Evolutionary conservation across 176 grass and related monocot species (phyloP), one percentile per base, ranked within the genome.

Genomic region (Typha latifolia): DNA sequence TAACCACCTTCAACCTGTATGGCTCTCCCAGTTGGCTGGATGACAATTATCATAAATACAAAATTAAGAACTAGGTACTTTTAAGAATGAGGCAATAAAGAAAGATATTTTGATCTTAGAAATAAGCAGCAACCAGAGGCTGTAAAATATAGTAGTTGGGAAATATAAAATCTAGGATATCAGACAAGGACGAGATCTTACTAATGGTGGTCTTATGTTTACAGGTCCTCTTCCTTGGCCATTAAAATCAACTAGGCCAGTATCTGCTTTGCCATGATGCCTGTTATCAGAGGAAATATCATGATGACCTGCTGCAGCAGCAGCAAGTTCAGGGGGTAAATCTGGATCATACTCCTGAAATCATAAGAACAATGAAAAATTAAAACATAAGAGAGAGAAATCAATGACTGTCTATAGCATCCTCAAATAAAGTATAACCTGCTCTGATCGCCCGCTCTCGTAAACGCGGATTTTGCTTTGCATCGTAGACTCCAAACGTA

Each of bases 381-480:
- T 67, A 65, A 29, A 31, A 5, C 34, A 18, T 59, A 11, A 21
- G 53, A 59, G 53, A 57, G 4, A 43, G 16, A 59, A 21, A 19
- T 19, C 14, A 59, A 22, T 59, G 5, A 19, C 11, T 19, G 6
- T 59, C 16, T 6, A 59, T 59, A 10, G 37, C 9, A 43, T 43
- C 37, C 53, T 11, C 16, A 59, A 6, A 22, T 59, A 59, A 9
- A 59, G 53, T 19, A 59, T 59, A 21, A 59, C 95, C 84, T 91
- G 95, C 73, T 99, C 95, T 47, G 89, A 99, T 77, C 95, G 86
- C 9, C 89, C 89, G 66, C 95, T 99, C 68, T 99, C 95, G 11
- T 99, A 99, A 50, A 99, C 95, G 21, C 95, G 82, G 78, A 99
- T 99, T 84, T 87, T 99, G 79, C 87, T 91, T 90, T 99, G 89